Percentiles rank a stretch among this genome's conserved stretches.
phyloP scores from a whole-genome alignment of 2,329 filamentous ascomycete species.

The Fusarium sp. region DNA sequence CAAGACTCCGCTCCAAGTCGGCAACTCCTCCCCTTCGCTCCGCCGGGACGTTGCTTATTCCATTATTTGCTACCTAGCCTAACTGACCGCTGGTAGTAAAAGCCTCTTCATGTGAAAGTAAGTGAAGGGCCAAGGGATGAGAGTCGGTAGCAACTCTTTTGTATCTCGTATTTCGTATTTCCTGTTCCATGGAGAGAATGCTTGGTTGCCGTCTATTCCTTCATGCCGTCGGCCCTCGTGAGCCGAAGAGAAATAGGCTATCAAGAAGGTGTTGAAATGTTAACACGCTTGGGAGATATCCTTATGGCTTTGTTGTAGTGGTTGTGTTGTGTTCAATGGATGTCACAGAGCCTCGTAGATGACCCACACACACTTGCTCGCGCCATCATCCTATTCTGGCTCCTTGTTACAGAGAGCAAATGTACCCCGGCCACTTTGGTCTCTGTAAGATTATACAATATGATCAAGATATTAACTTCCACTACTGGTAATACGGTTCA shows the following conservation, averaged over 20 bases:
- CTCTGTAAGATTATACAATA: not conserved
- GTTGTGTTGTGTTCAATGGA: not conserved
- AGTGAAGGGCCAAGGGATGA: not conserved
- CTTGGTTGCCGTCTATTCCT: not conserved
- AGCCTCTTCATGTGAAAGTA: not conserved
- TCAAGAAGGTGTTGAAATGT: not conserved
- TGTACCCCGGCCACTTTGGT: not conserved
- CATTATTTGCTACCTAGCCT: not conserved
- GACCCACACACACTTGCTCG: slow-evolving; percentile 25
- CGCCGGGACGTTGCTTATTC: slow-evolving; percentile 1
- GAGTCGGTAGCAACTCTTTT: not conserved
- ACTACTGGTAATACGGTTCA: no score
- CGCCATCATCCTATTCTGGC: slow-evolving; percentile 16
- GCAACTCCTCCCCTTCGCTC: slow-evolving; percentile 2
- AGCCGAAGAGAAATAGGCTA: not conserved
- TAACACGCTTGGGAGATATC: not conserved
- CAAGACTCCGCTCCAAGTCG: not conserved
- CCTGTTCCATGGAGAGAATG: not conserved
- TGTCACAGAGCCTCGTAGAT: slow-evolving; percentile 11
- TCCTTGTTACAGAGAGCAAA: not conserved
- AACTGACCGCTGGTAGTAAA: no score
- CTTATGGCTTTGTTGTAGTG: not conserved
- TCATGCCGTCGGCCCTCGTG: slow-evolving; percentile 3
- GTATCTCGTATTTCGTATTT: slow-evolving; percentile 19
- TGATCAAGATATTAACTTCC: not conserved